Evolutionary conservation across 164 flowering plant genomes (phyloP).

Genomic region (Tetracentron sinense): DNA sequence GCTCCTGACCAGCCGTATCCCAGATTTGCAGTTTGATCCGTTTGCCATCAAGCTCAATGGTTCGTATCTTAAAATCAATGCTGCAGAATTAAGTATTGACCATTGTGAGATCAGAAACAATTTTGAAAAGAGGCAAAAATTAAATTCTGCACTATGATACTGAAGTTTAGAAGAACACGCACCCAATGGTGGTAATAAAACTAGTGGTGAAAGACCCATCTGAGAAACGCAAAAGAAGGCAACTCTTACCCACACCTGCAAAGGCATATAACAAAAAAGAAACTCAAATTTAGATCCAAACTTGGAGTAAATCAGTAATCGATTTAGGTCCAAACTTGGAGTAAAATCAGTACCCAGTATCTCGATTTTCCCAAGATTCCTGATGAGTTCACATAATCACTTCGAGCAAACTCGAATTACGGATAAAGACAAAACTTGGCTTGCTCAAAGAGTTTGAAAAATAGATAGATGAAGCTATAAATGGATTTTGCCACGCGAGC

Average conservation of each 20-base stretch:
- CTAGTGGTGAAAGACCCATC: constrained; percentile 85
- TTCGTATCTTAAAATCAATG: constrained; percentile 73
- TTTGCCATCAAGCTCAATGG: constrained; percentile 71
- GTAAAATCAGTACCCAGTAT: too few relatives aligned
- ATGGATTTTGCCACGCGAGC: background rate
- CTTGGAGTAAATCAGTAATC: too few relatives aligned
- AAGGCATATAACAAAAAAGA: background rate
- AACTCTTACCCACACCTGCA: constrained; percentile 84
- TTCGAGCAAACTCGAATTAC: too few relatives aligned
- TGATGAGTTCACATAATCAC: background rate
- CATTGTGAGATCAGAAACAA: background rate
- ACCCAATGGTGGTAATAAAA: constrained; percentile 82
- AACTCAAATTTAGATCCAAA: background rate
- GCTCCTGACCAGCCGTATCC: constrained; percentile 81
- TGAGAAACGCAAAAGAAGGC: constrained; percentile 73
- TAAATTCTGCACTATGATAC: background rate
- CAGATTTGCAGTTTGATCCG: constrained; percentile 70
- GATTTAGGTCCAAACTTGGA: background rate
- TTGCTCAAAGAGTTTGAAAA: background rate
- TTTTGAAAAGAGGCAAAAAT: background rate
- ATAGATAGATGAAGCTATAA: background rate
- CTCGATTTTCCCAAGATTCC: background rate
- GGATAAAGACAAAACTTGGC: too few relatives aligned
- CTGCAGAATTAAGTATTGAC: constrained; percentile 25
- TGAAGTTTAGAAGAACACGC: constrained; percentile 7